Percentiles rank a stretch among this genome's conserved stretches.
These are phyloP conservation scores for Athelia psychrophila DNA, from an alignment of 1,284 basidiomycete genomes.

Conservation along the genomic window DNA sequence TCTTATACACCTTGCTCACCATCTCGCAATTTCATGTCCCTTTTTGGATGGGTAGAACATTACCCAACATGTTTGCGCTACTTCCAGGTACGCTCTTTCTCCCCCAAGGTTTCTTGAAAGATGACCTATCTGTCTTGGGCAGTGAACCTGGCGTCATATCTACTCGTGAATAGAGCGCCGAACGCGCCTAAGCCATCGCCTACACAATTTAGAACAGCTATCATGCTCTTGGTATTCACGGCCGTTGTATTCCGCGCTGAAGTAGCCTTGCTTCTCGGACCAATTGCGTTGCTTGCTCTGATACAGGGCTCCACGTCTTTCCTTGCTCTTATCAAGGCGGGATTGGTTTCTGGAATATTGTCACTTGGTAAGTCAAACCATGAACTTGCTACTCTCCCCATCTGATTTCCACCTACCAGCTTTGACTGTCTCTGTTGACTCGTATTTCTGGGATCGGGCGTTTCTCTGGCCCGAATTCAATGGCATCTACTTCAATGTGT, in stretches of 20 bases:
- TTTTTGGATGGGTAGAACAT: constrained; percentile 90
- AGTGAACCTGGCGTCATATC: constrained; percentile 67
- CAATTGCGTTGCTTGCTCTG: constrained; percentile 60
- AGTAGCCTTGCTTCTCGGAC: constrained; percentile 64
- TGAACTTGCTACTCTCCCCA: no score
- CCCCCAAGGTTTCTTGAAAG: constrained; percentile 1
- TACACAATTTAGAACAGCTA: constrained; percentile 31
- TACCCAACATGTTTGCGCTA: constrained; percentile 94
- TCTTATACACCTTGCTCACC: constrained; percentile 67
- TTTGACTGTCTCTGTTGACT: constrained; percentile 71
- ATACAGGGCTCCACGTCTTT: constrained; percentile 42
- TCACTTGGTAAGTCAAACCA: constrained; percentile 51
- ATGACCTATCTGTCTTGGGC: constrained; percentile 1
- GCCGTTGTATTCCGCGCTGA: constrained; percentile 83
- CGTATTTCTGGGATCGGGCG: constrained; percentile 78
- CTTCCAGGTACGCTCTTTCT: constrained; percentile 57
- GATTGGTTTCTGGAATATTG: constrained; percentile 48
- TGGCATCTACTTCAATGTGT: constrained; percentile 84
- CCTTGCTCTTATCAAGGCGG: constrained; percentile 45
- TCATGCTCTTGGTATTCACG: constrained; percentile 61
- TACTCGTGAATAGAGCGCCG: constrained; percentile 48
- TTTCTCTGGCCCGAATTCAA: constrained; percentile 88
- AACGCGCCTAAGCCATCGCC: constrained; percentile 37
- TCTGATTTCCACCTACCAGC: constrained; percentile 4
- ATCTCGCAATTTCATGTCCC: constrained; percentile 88